phyloP scores from a whole-genome alignment of 2,329 filamentous ascomycete species.

The Arthrinium phaeospermum region DNA sequence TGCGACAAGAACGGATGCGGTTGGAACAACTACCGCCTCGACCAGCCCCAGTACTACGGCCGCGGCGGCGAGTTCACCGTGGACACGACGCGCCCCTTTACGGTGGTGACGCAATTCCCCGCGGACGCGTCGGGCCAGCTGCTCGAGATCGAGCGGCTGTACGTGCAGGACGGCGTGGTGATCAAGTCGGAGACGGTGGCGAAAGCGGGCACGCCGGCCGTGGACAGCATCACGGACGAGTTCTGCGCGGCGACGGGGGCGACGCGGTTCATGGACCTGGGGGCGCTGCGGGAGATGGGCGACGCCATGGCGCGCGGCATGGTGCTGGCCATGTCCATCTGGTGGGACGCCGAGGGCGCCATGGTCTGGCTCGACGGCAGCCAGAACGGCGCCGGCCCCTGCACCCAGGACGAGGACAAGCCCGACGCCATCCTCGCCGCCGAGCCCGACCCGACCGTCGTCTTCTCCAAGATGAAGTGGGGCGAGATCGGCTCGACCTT shows the following conservation, averaged over 20 bases:
- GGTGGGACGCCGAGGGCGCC: constrained; percentile 54
- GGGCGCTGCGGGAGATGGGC: constrained; percentile 49
- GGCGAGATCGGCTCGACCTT: constrained; percentile 60
- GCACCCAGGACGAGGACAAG: constrained; percentile 52
- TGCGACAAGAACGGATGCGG: constrained; percentile 45
- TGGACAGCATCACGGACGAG: constrained; percentile 41
- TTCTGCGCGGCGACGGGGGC: constrained; percentile 43
- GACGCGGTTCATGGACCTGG: constrained; percentile 41
- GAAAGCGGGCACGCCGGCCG: constrained; percentile 41
- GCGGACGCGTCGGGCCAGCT: constrained; percentile 39
- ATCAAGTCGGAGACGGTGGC: constrained; percentile 39
- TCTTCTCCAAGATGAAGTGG: constrained; percentile 61
- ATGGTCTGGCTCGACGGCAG: constrained; percentile 62
- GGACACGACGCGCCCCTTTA: constrained; percentile 43
- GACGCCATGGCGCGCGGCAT: constrained; percentile 50
- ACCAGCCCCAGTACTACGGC: constrained; percentile 40
- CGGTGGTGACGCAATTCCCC: constrained; percentile 44
- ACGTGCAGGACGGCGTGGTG: constrained; percentile 43
- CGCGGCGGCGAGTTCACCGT: constrained; percentile 38
- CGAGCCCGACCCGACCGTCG: constrained; percentile 54
- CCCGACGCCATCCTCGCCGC: constrained; percentile 51
- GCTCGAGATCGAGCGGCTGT: constrained; percentile 41
- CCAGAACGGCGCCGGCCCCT: constrained; percentile 56
- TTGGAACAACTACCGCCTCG: constrained; percentile 43
- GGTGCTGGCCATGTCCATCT: constrained; percentile 57